These are phyloP conservation scores for Pascua sp. DNA, from an alignment of 1,284 basidiomycete species.

Conservation along the genomic window DNA sequence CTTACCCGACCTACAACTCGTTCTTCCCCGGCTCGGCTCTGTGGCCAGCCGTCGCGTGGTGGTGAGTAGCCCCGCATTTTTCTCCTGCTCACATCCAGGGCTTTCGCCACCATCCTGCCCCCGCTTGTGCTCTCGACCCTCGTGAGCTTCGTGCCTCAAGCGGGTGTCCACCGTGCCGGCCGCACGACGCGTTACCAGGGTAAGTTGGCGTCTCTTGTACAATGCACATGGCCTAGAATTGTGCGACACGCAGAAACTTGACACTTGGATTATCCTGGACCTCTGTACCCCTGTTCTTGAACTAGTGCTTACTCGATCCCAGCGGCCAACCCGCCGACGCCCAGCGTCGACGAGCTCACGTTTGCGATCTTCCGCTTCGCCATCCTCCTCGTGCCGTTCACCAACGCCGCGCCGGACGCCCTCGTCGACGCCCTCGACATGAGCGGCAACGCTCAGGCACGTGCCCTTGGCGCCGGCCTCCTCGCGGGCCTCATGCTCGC, in stretches of 20 bases:
- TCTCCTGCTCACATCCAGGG: slow-evolving; percentile 23
- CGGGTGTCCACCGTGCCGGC: slow-evolving; percentile 23
- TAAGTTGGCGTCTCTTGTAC: slow-evolving; percentile 10
- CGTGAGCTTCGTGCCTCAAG: slow-evolving; percentile 41
- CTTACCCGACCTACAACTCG: slow-evolving; percentile 30
- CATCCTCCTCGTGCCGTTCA: slow-evolving; percentile 42
- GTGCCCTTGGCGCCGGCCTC: slow-evolving; percentile 42
- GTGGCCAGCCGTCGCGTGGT: slow-evolving; percentile 42
- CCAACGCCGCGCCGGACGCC: slow-evolving; percentile 37
- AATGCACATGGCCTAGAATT: neutral
- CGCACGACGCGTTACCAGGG: slow-evolving; percentile 30
- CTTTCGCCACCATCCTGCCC: slow-evolving; percentile 40
- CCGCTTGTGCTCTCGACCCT: slow-evolving; percentile 39
- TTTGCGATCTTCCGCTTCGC: slow-evolving; percentile 44
- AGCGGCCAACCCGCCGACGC: slow-evolving; percentile 26
- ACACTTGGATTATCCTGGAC: neutral
- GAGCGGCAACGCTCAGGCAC: slow-evolving; percentile 39
- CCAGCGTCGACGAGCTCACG: slow-evolving; percentile 40
- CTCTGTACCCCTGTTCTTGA: neutral
- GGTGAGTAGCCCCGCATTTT: slow-evolving; percentile 25
- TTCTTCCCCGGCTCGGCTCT: slow-evolving; percentile 23
- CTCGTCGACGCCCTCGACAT: slow-evolving; percentile 41
- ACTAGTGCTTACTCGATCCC: neutral
- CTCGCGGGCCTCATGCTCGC: slow-evolving; percentile 38
- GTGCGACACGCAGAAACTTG: neutral